Evolutionary conservation across 495 filamentous ascomycete species (phyloP).

Genomic region (Melanomma pulvis-pyrius): DNA sequence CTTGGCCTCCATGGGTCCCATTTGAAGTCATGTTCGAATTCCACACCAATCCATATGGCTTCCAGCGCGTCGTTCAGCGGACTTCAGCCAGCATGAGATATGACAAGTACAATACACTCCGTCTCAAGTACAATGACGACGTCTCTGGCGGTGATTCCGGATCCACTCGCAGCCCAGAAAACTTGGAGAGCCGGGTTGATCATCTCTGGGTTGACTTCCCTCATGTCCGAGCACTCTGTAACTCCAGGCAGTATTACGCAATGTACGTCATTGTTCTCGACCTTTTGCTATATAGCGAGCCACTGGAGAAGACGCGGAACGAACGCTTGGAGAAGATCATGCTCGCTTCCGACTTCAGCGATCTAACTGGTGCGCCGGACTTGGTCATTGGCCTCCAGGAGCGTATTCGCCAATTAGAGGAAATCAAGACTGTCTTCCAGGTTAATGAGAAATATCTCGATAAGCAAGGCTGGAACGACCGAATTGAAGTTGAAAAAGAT

Average conservation of each 20-base stretch:
- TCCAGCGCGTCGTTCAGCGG: constrained; percentile 90
- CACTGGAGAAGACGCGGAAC: constrained; percentile 89
- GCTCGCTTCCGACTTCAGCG: constrained; percentile 99
- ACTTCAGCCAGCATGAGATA: constrained; percentile 92
- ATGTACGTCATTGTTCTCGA: constrained; percentile 97
- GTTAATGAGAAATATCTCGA: constrained; percentile 87
- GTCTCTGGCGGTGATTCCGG: constrained; percentile 62
- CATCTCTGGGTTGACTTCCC: constrained; percentile 97
- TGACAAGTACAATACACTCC: constrained; percentile 97
- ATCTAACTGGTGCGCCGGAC: constrained; percentile 88
- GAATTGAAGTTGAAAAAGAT: constrained; percentile 82
- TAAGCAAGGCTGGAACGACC: constrained; percentile 87
- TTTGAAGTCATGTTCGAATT: constrained; percentile 99
- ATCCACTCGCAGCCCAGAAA: constrained; percentile 50
- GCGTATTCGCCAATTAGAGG: constrained; percentile 88
- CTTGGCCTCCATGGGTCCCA: constrained; percentile 97
- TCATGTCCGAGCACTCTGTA: constrained; percentile 85
- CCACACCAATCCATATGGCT: constrained; percentile 85
- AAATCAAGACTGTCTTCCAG: constrained; percentile 96
- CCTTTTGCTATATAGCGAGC: constrained; percentile 91
- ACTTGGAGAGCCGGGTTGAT: constrained; percentile 79
- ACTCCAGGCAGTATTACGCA: constrained; percentile 94
- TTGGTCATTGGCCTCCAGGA: constrained; percentile 91
- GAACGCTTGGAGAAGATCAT: constrained; percentile 97
- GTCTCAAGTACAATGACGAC: constrained; percentile 96